Evolutionary conservation across 2,329 filamentous ascomycete species (phyloP), one percentile per base, ranked within the genome.

Genomic region (Aspergillus transmontanensis): DNA sequence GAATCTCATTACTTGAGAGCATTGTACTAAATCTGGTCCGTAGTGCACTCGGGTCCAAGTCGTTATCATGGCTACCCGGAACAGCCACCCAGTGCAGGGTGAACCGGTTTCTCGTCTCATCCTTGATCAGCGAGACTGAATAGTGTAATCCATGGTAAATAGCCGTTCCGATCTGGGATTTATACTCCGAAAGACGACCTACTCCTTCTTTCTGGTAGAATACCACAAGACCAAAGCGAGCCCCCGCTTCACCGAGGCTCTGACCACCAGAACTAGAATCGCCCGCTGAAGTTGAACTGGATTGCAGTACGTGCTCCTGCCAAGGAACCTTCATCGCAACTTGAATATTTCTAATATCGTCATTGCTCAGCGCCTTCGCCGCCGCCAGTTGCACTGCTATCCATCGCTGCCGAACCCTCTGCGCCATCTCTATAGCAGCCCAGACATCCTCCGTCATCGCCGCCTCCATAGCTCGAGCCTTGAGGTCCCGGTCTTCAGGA

Each of bases 231-330:
- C 64, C 63, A 64, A 59, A 64, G 53, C 51, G 45, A 57, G 11
- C 59, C 16, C 57, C 51, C 28, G 43, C 50, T 61, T 43, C 41
- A 60, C 36, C 32, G 39, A n/a, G 28, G 26, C 36, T 21, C 43
- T 39, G 12, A n/a, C 16, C 19, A 43, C 41, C 41, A 21, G n/a
- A 43, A 43, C 41, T 10, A 43, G 41, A 43, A 43, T 43, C 19
- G 19, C 41, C 19, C 41, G 41, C n/a, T 11, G 19, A 21, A 21
- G 41, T 21, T 43, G 19, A n/a, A 43, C 36, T 48, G 43, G 57
- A 57, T 54, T 23, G 45, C 14, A 65, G 34, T 23, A 59, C 54
- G 14, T 62, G 61, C 32, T 66, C 64, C 61, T 67, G 66, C 64
- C 64, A 65, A 4, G 57, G 65, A 21, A 66, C 64, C 21, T 56